Conservation (phyloP, 305 asterid species). For the Fraxinus paxiana region DNA sequence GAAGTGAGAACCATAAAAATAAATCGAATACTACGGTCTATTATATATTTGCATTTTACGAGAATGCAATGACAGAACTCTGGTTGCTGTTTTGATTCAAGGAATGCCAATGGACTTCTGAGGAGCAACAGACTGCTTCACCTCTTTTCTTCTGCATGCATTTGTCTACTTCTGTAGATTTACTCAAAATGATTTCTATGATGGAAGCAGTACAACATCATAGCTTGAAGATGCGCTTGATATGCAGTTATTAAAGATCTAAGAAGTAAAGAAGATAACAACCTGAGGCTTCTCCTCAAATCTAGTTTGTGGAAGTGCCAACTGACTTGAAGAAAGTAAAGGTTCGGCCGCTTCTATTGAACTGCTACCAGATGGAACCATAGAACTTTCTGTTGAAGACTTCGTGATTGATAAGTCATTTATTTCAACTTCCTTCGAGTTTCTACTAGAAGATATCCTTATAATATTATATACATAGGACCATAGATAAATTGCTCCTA, state of each 20-base stretch:
- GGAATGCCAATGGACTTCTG: neutral
- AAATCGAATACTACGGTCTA: neutral
- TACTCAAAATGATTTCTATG: neutral
- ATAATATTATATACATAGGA: slow-evolving; percentile 69
- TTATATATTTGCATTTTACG: neutral
- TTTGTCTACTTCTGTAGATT: neutral
- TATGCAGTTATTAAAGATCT: neutral
- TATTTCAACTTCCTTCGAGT: slow-evolving; percentile 48
- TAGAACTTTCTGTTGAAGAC: slow-evolving; percentile 35
- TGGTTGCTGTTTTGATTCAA: neutral
- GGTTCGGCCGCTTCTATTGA: slow-evolving; percentile 37
- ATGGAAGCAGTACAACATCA: neutral
- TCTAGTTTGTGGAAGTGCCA: slow-evolving; percentile 34
- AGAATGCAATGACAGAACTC: neutral
- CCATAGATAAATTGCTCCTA: slow-evolving; percentile 78
- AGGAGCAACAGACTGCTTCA: neutral
- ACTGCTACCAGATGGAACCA: slow-evolving; percentile 27
- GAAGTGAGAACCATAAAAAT: neutral
- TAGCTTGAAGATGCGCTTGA: neutral
- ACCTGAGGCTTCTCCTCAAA: slow-evolving; percentile 47
- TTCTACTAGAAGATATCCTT: slow-evolving; percentile 49
- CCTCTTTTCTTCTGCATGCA: neutral
- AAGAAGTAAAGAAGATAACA: slow-evolving; percentile 6
- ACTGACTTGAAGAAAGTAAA: slow-evolving; percentile 46
- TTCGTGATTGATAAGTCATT: slow-evolving; percentile 38